Evolutionary conservation across 2,329 filamentous ascomycete species (phyloP).

Genomic region (Leptographium procerum): DNA sequence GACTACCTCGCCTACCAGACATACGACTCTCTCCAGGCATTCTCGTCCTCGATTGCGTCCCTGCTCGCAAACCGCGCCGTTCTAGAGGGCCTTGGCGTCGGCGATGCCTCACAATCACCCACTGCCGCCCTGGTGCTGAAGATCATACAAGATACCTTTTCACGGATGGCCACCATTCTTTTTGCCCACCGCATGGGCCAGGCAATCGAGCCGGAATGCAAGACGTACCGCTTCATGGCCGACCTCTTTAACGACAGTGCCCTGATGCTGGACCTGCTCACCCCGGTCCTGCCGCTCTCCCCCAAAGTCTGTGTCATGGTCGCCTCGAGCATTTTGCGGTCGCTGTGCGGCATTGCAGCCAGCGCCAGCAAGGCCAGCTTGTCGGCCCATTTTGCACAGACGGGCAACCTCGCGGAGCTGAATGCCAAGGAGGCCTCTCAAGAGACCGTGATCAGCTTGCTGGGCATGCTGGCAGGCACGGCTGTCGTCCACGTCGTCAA

Average conservation of each 20-base stretch:
- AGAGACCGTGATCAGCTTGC: conserved; percentile 80
- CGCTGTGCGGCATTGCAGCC: conserved; percentile 79
- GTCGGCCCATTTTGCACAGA: conserved; percentile 80
- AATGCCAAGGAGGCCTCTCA: conserved; percentile 94
- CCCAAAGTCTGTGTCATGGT: conserved; percentile 40
- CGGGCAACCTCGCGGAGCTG: conserved; percentile 80
- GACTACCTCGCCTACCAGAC: conserved; percentile 70
- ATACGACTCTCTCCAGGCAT: conserved; percentile 70
- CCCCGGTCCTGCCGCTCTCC: conserved; percentile 53
- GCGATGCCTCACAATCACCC: conserved; percentile 65
- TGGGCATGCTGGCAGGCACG: conserved; percentile 79
- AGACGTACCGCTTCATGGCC: conserved; percentile 75
- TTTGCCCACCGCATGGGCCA: conserved; percentile 77
- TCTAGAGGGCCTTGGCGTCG: conserved; percentile 69
- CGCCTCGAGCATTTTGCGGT: conserved; percentile 37
- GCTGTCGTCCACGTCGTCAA: conserved; percentile 68
- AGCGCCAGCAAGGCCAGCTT: conserved; percentile 83
- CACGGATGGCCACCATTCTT: conserved; percentile 70
- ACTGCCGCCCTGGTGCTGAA: conserved; percentile 74
- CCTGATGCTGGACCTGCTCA: conserved; percentile 76
- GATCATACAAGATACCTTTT: conserved; percentile 71
- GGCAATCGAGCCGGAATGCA: conserved; percentile 80
- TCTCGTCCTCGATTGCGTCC: conserved; percentile 70
- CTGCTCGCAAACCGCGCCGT: conserved; percentile 74
- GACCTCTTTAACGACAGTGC: conserved; percentile 82